Evolutionary conservation across 495 filamentous ascomycete genomes (phyloP), one percentile per base, ranked within the genome.

Genomic region (Penicillium daleae): DNA sequence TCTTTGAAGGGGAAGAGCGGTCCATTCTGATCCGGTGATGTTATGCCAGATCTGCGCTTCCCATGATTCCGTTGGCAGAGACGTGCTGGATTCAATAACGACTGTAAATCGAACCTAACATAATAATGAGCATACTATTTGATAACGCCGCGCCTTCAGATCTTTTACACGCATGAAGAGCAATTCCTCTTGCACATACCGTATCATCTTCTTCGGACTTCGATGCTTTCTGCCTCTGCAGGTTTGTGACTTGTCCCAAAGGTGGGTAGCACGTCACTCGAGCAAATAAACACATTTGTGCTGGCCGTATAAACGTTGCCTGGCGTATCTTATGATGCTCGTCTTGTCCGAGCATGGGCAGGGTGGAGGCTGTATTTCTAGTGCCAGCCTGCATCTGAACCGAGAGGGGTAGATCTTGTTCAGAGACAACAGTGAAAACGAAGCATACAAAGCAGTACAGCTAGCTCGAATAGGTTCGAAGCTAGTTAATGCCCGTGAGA

Each of bases 1-100:
- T 59, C 71, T 67, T 44, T 69, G 61, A 50, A 78, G 74, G 24
- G 68, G 70, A 44, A 81, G 67, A n/a, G 73, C 68, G 44, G 58
- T 67, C 76, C 71, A 83, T 48, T 81, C 71, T 26, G 49, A 65
- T 64, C 51, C 66, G 48, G 68, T 68, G 52, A 85, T 82, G 27
- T 90, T 89, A 67, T 93, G 86, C 92, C 92, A 96, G 1, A 96
- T 76, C 33, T 87, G 82, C 6, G 90, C 82, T 68, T 95, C 83
- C 89, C 90, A 96, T 40, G 74, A 60, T 63, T 88, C 82, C 7
- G 83, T 68, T 1, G 79, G 79, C 33, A 85, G 80, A 53, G 74
- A 77, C 35, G 69, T 80, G 48, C 83, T 86, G 24, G 86, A 84
- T 61, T 92, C 90, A 31, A 97, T 76, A n/a, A 92, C 74, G 17